Evolutionary conservation across 768 basidiomycete species (phyloP).

Genomic region (Lentinula detonsa): DNA sequence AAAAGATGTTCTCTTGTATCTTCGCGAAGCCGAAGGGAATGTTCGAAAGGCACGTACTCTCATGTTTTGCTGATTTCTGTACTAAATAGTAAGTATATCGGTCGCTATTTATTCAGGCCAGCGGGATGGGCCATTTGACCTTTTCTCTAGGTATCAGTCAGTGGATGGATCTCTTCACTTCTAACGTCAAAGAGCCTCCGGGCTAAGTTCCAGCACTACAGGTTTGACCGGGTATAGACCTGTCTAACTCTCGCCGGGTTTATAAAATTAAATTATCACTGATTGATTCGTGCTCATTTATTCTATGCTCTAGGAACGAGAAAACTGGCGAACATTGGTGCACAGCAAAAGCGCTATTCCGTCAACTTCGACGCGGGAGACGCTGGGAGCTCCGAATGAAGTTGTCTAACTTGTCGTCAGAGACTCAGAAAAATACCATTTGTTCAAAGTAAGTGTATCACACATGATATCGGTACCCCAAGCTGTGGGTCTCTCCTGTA

Average conservation of each 20-base stretch:
- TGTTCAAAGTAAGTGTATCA: no score
- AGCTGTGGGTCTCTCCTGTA: no score
- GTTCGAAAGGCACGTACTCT: constrained; percentile 32
- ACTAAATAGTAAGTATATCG: background rate
- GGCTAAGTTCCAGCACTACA: constrained; percentile 6
- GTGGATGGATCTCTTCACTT: constrained; percentile 34
- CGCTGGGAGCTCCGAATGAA: no score
- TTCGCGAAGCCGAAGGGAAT: constrained; percentile 35
- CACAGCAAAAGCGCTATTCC: no score
- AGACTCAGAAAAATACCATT: no score
- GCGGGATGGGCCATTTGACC: constrained; percentile 36
- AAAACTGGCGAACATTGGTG: no score
- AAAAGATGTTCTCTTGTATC: constrained; percentile 41
- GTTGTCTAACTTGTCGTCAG: no score
- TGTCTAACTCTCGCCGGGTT: background rate
- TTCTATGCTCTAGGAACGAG: no score
- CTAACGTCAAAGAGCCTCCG: constrained; percentile 35
- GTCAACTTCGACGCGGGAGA: no score
- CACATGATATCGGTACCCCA: no score
- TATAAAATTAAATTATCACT: no score
- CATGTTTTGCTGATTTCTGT: constrained; percentile 2
- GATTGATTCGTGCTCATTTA: no score
- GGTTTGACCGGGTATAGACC: background rate
- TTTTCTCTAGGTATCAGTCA: constrained; percentile 43
- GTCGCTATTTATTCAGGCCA: constrained; percentile 22